Evolutionary conservation across 1,284 basidiomycete genomes (phyloP).

Genomic region (Ceratobasidium sp.): DNA sequence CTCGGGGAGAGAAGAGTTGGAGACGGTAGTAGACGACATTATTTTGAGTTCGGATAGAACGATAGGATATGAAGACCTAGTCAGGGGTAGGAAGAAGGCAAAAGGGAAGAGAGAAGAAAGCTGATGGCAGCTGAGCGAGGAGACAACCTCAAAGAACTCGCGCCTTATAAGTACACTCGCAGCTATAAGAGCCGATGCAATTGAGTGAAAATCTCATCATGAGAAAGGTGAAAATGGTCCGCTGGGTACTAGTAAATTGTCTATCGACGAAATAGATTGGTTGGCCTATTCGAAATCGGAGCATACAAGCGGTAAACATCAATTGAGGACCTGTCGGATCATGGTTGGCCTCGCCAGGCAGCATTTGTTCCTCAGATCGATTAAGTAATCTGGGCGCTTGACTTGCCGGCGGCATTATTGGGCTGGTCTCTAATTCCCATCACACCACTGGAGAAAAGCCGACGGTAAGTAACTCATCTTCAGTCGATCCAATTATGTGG

Average conservation of each 20-base stretch:
- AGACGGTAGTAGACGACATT: not conserved
- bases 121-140: slow-evolving; percentile 32
- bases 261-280: not conserved
- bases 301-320: slow-evolving; percentile 20
- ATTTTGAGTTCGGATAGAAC: not conserved
- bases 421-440: not conserved
- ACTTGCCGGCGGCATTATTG: slow-evolving; percentile 28
- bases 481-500: not conserved
- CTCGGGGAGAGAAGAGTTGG: slow-evolving; percentile 26
- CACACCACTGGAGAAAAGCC: not conserved
- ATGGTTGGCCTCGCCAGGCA: slow-evolving; percentile 2
- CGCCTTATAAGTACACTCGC: slow-evolving; percentile 29
- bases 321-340: slow-evolving; percentile 18
- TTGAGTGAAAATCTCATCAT: slow-evolving; percentile 39
- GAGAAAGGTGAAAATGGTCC: too few species aligned
- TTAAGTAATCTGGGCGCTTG: slow-evolving; percentile 10
- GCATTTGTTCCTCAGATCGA: slow-evolving; percentile 10
- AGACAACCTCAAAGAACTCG: not conserved
- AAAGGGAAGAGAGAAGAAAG: slow-evolving; percentile 3
- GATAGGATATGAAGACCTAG: not conserved
- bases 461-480: not conserved
- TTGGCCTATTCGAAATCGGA: slow-evolving; percentile 27
- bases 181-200: slow-evolving; percentile 35
- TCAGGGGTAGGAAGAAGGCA: slow-evolving; percentile 4
- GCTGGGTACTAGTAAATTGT: too few species aligned